A percentile compares a stretch with the other conserved stretches of the same genome.
These are phyloP conservation scores for Mortierella alpina DNA, from an alignment of 192 early-diverging fungal genomes.

Conservation along the genomic window DNA sequence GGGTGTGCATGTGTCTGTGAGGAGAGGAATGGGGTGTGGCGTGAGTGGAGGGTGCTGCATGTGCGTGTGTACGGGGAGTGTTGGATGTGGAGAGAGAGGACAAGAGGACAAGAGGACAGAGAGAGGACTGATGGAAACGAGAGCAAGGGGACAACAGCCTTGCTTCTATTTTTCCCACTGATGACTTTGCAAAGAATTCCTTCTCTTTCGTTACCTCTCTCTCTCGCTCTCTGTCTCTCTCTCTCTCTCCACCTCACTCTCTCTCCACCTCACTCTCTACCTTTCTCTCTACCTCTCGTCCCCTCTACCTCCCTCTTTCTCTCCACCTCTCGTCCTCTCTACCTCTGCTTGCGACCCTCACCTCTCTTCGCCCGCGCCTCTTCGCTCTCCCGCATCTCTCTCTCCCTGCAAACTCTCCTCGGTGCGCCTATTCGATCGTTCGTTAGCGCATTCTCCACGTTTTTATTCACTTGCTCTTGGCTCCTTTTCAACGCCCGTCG, in stretches of 20 bases:
- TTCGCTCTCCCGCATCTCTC: neutral
- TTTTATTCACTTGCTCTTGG: neutral
- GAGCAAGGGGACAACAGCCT: neutral
- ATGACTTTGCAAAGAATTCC: too few relatives aligned
- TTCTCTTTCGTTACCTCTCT: neutral
- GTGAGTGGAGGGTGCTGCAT: too few relatives aligned
- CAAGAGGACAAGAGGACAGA: neutral
- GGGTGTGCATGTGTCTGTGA: neutral
- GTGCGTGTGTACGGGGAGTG: too few relatives aligned
- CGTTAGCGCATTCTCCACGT: too few relatives aligned
- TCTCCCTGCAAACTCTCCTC: neutral
- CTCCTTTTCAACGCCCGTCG: too few relatives aligned
- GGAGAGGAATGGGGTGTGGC: neutral
- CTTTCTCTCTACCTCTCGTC: neutral
- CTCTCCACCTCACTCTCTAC: neutral
- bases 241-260: neutral
- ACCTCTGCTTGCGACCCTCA: slow-evolving; percentile 3
- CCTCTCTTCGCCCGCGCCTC: neutral
- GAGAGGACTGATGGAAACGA: neutral
- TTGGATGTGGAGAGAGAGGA: neutral
- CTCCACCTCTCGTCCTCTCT: neutral
- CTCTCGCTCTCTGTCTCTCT: neutral
- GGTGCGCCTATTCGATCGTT: too few relatives aligned
- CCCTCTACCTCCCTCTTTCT: neutral
- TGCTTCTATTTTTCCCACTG: neutral